Evolutionary conservation across 148 eudicot genomes (phyloP), one percentile per base, ranked within the genome.

Genomic region (Simmondsia chinensis): DNA sequence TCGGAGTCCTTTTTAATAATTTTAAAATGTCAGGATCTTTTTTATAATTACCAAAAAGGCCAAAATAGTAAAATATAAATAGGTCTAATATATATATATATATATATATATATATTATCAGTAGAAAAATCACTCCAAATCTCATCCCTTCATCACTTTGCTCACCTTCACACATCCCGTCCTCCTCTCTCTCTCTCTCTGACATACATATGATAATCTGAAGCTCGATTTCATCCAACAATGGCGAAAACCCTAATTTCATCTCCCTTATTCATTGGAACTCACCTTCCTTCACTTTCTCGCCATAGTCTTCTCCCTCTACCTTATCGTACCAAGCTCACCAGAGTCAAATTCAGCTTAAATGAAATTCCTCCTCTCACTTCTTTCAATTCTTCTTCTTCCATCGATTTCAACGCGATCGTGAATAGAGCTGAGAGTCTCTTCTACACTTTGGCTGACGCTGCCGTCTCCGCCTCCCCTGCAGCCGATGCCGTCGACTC

Each of bases 201-300:
- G 28, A n/a, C n/a, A n/a, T n/a, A n/a, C n/a, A n/a, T n/a, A 70
- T 60, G 63, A 54, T 52, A 40, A 43, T 25, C 25, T 69, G 57
- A 63, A 30, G 20, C 17, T 33, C 43, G 1, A 12, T 17, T 27
- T 8, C 13, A 20, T 39, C 21, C 51, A 29, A 34, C 83, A 74
- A 93, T 93, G 99, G 96, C 99, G 77, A 79, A 60, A 72, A 64
- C 87, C 50, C 77, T 93, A 24, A 65, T 93, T 42, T 93, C 89
- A 35, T 82, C 95, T 9, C 83, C 89, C 23, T 49, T 80, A 24
- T 75, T 93, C 63, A 20, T 70, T 49, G 77, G 82, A 20, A 59
- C 84, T 7, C 66, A 65, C 0, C 66, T 69, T 22, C 82, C 82
- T 6, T 72, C 80, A 3, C 39, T 58, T 27, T 60, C 65, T 24